Conservation (phyloP, 2,329 filamentous ascomycete genomes). For the Metarhizium humberi region DNA sequence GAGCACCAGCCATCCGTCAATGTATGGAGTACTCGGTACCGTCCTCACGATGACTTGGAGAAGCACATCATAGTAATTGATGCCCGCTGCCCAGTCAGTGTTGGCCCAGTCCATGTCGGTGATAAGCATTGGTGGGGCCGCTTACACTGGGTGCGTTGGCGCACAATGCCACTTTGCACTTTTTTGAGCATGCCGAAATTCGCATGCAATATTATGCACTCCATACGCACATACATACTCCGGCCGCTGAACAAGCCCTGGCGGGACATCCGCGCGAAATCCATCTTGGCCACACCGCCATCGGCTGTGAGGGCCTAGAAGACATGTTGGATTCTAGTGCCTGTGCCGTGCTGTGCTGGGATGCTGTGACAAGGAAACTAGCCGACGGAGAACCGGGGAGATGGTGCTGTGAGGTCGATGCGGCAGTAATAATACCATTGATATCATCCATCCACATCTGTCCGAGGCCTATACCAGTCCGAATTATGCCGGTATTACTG, state of each 20-base stretch:
- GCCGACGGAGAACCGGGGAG: not conserved
- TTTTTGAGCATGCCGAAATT: not conserved
- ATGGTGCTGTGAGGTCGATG: too few species aligned
- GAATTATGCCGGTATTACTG: too few species aligned
- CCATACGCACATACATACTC: too few species aligned
- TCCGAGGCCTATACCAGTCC: not conserved
- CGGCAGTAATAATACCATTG: too few species aligned
- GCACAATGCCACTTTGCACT: not conserved
- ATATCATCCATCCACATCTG: not conserved
- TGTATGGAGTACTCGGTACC: too few species aligned
- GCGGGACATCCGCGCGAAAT: not conserved
- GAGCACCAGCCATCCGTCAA: too few species aligned
- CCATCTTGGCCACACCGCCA: not conserved
- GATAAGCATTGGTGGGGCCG: not conserved
- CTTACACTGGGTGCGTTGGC: not conserved
- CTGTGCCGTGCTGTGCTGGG: not conserved
- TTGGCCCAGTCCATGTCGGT: not conserved
- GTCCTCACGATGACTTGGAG: too few species aligned
- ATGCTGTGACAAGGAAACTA: not conserved
- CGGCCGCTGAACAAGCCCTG: not conserved
- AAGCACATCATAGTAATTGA: too few species aligned
- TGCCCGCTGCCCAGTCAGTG: too few species aligned
- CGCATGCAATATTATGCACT: too few species aligned
- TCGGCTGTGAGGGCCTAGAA: not conserved
- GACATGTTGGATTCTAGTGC: not conserved